Percentiles rank a stretch among this genome's conserved stretches.
phyloP scores from a whole-genome alignment of 345 rosid species.

The Aquilaria yunnanensis region DNA sequence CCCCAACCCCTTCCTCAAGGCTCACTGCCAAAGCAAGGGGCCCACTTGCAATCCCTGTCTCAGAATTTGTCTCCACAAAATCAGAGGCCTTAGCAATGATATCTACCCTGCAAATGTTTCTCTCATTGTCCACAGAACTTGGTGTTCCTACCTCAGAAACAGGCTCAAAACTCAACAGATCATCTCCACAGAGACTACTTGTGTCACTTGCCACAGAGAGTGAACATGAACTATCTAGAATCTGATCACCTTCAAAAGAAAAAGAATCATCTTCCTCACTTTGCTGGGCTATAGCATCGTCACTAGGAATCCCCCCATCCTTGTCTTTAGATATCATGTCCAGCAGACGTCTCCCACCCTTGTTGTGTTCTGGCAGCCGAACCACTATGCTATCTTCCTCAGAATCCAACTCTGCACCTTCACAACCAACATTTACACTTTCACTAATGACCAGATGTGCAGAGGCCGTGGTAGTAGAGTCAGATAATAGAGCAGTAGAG shows the following conservation, averaged over 20 bases:
- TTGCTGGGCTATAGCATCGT: slow-evolving; percentile 28
- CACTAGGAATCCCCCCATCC: slow-evolving; percentile 28
- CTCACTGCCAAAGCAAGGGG: slow-evolving; percentile 29
- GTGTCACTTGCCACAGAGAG: slow-evolving; percentile 61
- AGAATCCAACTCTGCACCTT: slow-evolving; percentile 26
- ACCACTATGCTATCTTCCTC: slow-evolving; percentile 22
- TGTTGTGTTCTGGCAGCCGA: slow-evolving; percentile 21
- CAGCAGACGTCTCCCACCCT: slow-evolving; percentile 21
- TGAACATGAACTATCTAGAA: slow-evolving; percentile 52
- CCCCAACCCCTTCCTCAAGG: slow-evolving; percentile 37
- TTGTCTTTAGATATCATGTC: slow-evolving; percentile 36
- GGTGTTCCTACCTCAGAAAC: slow-evolving; percentile 33
- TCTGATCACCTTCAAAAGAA: slow-evolving; percentile 52
- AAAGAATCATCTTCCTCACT: slow-evolving; percentile 56
- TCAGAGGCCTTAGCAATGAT: slow-evolving; percentile 30
- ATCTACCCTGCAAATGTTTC: slow-evolving; percentile 30
- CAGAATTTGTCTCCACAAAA: slow-evolving; percentile 28
- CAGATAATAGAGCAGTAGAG: slow-evolving; percentile 28
- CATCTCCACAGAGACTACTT: slow-evolving; percentile 76
- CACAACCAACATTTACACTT: slow-evolving; percentile 28
- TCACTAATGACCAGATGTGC: slow-evolving; percentile 12
- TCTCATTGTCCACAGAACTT: slow-evolving; percentile 28
- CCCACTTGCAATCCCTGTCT: slow-evolving; percentile 23
- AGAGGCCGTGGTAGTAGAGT: slow-evolving; percentile 33
- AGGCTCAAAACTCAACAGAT: slow-evolving; percentile 40